Conservation (phyloP, 2,329 filamentous ascomycete genomes). For the Chrysosphaeria jannelii region DNA sequence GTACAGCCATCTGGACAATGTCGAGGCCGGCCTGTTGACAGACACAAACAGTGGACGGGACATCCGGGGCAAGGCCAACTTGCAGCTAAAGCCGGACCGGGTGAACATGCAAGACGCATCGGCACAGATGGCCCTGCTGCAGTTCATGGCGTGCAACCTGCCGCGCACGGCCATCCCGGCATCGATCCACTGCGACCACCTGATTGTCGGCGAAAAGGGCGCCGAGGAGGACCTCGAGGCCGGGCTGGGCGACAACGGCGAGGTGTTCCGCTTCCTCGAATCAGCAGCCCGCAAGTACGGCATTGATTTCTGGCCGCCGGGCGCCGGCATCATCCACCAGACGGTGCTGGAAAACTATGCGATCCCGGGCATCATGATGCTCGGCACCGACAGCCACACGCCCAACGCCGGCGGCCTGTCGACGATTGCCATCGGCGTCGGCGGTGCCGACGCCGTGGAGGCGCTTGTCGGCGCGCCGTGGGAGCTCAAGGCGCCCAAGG, state of each 20-base stretch:
- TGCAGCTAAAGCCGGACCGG: slow-evolving; percentile 89
- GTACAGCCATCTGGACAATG: slow-evolving; percentile 77
- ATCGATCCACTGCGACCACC: slow-evolving; percentile 94
- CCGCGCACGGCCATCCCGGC: slow-evolving; percentile 75
- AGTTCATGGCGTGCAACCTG: slow-evolving; percentile 94
- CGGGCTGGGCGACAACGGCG: slow-evolving; percentile 74
- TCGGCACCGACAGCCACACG: slow-evolving; percentile 90
- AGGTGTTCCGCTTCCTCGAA: slow-evolving; percentile 94
- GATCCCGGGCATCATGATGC: slow-evolving; percentile 93
- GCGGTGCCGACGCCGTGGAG: slow-evolving; percentile 89
- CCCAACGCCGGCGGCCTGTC: slow-evolving; percentile 89
- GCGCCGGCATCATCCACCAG: slow-evolving; percentile 90
- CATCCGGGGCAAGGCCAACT: slow-evolving; percentile 65
- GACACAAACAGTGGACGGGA: slow-evolving; percentile 58
- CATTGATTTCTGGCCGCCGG: slow-evolving; percentile 86
- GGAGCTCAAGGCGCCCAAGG: slow-evolving; percentile 85
- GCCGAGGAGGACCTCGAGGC: slow-evolving; percentile 60
- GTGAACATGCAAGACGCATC: slow-evolving; percentile 99
- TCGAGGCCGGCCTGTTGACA: slow-evolving; percentile 60
- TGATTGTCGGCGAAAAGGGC: slow-evolving; percentile 86
- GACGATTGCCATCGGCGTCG: slow-evolving; percentile 86
- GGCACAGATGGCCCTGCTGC: slow-evolving; percentile 89
- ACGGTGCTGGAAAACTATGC: slow-evolving; percentile 95
- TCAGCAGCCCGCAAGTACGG: slow-evolving; percentile 74
- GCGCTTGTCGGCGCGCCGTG: slow-evolving; percentile 86